Evolutionary conservation across 2,329 filamentous ascomycete species (phyloP).

Genomic region (Phaeosphaeriaceae sp.): DNA sequence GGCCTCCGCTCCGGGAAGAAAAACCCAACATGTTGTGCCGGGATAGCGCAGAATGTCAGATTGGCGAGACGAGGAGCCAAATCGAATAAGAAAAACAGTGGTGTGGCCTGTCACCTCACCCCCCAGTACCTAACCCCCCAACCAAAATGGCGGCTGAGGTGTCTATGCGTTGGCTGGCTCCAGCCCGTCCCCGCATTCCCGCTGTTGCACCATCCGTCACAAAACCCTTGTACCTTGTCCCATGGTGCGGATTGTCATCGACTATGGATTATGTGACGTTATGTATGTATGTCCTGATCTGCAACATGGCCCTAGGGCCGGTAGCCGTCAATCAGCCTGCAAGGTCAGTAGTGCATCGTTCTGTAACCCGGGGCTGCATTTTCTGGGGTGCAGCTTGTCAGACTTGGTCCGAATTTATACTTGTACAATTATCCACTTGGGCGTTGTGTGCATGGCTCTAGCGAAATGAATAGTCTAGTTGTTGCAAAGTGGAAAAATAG

Average conservation of each 20-base stretch:
- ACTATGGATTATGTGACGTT: constrained; percentile 7
- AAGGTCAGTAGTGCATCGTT: not conserved
- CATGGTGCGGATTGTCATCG: not conserved
- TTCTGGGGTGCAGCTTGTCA: constrained; percentile 23
- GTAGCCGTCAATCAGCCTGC: not conserved
- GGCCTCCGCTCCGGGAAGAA: not conserved
- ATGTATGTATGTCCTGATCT: constrained; percentile 10
- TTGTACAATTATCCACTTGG: not conserved
- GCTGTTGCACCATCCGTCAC: constrained; percentile 21
- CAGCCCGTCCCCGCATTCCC: not conserved
- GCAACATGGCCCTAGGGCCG: not conserved
- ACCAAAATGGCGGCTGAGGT: not conserved
- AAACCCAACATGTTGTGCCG: too few species aligned
- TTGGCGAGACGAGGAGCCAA: constrained; percentile 5
- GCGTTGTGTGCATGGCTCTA: not conserved
- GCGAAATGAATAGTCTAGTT: not conserved
- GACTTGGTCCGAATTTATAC: constrained; percentile 1
- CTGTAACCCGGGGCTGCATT: constrained; percentile 2
- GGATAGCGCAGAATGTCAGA: constrained; percentile 1
- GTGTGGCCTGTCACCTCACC: not conserved
- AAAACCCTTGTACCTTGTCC: constrained; percentile 25
- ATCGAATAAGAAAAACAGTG: too few species aligned
- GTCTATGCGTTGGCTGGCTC: constrained; percentile 10
- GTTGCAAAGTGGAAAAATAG: not conserved
- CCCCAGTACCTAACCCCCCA: not conserved